These are phyloP conservation scores for Rhodotorula sp. DNA, from an alignment of 1,284 basidiomycete species.

Conservation along the genomic window DNA sequence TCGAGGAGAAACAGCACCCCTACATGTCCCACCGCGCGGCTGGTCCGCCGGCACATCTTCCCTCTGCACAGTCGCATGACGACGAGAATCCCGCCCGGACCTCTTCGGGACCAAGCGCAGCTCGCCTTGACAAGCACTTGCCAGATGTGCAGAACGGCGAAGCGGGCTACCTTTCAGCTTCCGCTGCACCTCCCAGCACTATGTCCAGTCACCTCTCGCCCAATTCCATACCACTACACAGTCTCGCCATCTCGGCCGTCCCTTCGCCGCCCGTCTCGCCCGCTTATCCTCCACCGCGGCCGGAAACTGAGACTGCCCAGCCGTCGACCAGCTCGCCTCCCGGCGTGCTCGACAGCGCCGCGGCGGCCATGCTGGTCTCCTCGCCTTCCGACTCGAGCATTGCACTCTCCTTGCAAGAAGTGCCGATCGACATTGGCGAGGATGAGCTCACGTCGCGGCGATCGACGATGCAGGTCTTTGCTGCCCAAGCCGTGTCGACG, in stretches of 20 bases:
- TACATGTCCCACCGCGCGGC: not conserved
- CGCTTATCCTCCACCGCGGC: not conserved
- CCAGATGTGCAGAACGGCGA: not conserved
- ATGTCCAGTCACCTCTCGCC: not conserved
- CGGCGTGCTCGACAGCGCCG: constrained; percentile 7
- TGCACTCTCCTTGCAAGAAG: not conserved
- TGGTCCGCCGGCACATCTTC: not conserved
- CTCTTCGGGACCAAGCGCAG: no score
- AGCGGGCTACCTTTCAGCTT: not conserved
- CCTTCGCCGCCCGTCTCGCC: not conserved
- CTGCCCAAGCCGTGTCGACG: not conserved
- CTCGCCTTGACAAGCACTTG: no score
- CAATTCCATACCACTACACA: not conserved
- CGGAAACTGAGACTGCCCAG: no score
- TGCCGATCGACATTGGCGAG: constrained; percentile 8
- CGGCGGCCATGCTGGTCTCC: constrained; percentile 14
- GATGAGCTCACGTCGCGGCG: constrained; percentile 13
- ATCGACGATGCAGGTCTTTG: not conserved
- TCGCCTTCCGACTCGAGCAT: constrained; percentile 1
- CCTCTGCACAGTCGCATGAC: no score
- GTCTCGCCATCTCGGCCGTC: not conserved
- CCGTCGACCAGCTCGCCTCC: not conserved
- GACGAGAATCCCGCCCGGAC: no score
- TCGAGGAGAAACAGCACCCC: not conserved
- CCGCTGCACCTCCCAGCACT: not conserved